Conservation (phyloP, 495 filamentous ascomycete species). For the Penicillium longicatenatum region DNA sequence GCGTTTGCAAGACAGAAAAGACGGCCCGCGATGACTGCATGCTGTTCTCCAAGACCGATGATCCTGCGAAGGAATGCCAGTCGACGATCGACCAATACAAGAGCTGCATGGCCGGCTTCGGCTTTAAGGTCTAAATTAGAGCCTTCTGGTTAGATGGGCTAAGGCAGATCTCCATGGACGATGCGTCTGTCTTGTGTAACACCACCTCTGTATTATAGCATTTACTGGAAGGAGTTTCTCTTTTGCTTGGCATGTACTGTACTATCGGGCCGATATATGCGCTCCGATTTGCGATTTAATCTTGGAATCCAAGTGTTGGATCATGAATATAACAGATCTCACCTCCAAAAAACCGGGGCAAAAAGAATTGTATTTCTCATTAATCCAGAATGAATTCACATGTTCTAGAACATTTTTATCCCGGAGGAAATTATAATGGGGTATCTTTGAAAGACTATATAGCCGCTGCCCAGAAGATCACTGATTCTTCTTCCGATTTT, state of each 20-base stretch:
- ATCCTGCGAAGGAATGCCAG: conserved; percentile 77
- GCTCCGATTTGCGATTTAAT: conserved; percentile 2
- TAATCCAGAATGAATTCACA: background rate
- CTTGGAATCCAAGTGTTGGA: conserved; percentile 5
- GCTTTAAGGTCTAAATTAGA: conserved; percentile 69
- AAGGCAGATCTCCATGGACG: background rate
- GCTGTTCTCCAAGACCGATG: conserved; percentile 82
- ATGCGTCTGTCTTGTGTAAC: conserved; percentile 14
- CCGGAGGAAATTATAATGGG: conserved; percentile 3
- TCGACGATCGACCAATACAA: conserved; percentile 81
- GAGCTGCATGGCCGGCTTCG: conserved; percentile 90
- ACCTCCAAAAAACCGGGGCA: conserved; percentile 7
- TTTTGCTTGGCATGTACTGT: conserved; percentile 16
- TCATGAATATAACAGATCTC: conserved; percentile 18
- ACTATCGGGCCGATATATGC: background rate
- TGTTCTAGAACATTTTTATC: conserved; percentile 1
- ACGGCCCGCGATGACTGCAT: conserved; percentile 93
- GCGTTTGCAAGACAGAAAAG: conserved; percentile 97
- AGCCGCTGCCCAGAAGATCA: conserved; percentile 22
- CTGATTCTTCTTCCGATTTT: conserved; percentile 44
- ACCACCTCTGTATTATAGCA: conserved; percentile 29
- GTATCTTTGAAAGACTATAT: conserved; percentile 9
- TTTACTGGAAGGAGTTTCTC: conserved; percentile 26
- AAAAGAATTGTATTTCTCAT: background rate
- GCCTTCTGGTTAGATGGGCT: background rate